A percentile compares a stretch with the other conserved stretches of the same genome.
phyloP scores from a whole-genome alignment of 768 basidiomycete genomes.

The Suillus tomentosus region DNA sequence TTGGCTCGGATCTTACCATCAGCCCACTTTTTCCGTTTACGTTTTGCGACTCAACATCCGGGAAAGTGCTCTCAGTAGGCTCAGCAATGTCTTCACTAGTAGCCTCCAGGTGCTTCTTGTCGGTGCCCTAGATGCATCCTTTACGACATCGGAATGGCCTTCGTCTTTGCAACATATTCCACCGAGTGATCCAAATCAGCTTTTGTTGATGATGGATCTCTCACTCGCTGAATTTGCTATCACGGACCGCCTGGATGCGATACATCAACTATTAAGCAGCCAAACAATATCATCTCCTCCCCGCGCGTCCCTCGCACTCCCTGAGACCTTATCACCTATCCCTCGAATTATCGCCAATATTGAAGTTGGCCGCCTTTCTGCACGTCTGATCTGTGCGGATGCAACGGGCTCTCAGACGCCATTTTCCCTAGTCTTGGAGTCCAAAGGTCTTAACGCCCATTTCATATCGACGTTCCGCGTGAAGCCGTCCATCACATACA shows the following conservation, averaged over 20 bases:
- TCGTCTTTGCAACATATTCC: conserved; percentile 56
- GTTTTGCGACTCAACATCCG: conserved; percentile 44
- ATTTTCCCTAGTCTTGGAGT: conserved; percentile 57
- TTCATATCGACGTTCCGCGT: conserved; percentile 45
- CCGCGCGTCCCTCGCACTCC: conserved; percentile 26
- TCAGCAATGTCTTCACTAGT: conserved; percentile 34
- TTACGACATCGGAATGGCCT: conserved; percentile 64
- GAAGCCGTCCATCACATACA: conserved; percentile 19
- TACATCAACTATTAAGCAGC: conserved; percentile 42
- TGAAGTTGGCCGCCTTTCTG: conserved; percentile 50
- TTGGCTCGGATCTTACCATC: conserved; percentile 54
- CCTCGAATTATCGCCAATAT: conserved; percentile 54
- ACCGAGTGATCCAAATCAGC: conserved; percentile 57
- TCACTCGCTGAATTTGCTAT: conserved; percentile 48
- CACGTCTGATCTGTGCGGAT: conserved; percentile 51
- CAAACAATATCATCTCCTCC: conserved; percentile 22
- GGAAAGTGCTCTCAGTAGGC: conserved; percentile 49
- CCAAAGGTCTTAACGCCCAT: conserved; percentile 50
- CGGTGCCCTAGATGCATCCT: conserved; percentile 29
- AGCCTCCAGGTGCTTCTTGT: conserved; percentile 33
- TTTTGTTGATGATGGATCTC: conserved; percentile 52
- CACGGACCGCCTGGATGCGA: conserved; percentile 54
- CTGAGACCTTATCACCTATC: conserved; percentile 39
- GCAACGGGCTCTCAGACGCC: conserved; percentile 40
- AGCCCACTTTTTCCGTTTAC: conserved; percentile 41